Evolutionary conservation across 208 protist species (phyloP).

Genomic region (Leishmania guyanensis): DNA sequence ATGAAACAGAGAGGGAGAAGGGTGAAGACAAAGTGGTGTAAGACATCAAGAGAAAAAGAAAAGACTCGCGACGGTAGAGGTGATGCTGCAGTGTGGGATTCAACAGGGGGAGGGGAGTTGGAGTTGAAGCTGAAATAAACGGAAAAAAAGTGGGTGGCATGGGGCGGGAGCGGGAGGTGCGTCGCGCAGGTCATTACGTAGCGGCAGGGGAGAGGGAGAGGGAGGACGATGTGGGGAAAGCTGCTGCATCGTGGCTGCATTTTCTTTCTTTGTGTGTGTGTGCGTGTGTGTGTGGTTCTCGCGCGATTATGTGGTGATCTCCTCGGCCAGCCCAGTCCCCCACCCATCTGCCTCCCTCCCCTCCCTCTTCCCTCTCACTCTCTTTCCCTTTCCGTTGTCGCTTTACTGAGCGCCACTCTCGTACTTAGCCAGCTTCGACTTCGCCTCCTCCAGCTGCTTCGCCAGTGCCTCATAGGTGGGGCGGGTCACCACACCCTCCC

Average conservation of each 20-base stretch:
- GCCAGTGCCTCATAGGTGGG: slow-evolving; percentile 82
- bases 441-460: slow-evolving; percentile 51
- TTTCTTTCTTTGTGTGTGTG: background rate
- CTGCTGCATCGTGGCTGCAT: background rate
- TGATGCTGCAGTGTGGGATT: background rate
- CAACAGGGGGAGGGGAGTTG: background rate
- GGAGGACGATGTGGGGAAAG: background rate
- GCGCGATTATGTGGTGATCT: background rate
- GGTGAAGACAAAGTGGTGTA: background rate
- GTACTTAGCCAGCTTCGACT: slow-evolving; percentile 69
- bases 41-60: background rate
- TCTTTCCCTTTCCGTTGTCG: background rate
- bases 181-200: background rate
- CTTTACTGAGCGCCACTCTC: slow-evolving; percentile 41
- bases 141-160: too few species aligned
- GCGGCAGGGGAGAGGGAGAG: background rate
- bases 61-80: background rate
- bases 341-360: background rate
- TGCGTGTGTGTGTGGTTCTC: background rate
- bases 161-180: background rate
- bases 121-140: background rate
- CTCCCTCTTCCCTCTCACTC: background rate
- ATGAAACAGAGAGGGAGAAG: too few species aligned
- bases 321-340: background rate
- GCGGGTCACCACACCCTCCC: slow-evolving; percentile 62